phyloP scores from a whole-genome alignment of 2,329 filamentous ascomycete species.

The Penicillium aurantiogriseum region DNA sequence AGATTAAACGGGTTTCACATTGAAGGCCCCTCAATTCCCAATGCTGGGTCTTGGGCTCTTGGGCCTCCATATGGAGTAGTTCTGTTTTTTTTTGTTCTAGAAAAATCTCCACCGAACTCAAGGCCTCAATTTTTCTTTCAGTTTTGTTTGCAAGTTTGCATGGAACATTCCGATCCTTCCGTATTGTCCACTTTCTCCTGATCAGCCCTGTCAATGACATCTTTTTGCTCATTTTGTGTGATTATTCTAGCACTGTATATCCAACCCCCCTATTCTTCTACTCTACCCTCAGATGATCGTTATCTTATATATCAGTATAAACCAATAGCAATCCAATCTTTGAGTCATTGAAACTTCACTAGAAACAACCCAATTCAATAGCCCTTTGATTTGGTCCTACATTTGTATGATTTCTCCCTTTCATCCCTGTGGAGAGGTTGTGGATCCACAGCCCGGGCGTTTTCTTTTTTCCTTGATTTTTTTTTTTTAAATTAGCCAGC shows the following conservation, averaged over 20 bases:
- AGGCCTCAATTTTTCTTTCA: constrained; percentile 15
- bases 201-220: constrained; percentile 9
- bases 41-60: constrained; percentile 2
- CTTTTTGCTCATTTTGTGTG: neutral
- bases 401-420: constrained; percentile 6
- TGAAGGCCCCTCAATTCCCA: constrained; percentile 3
- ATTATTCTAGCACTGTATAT: neutral
- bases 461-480: neutral
- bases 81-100: constrained; percentile 16
- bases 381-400: neutral
- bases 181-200: constrained; percentile 7
- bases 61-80: neutral
- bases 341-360: neutral
- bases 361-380: constrained; percentile 8
- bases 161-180: constrained; percentile 12
- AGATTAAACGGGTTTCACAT: constrained; percentile 10
- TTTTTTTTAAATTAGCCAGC: neutral
- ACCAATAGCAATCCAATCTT: neutral
- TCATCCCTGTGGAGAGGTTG: constrained; percentile 4
- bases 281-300: neutral
- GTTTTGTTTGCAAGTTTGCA: constrained; percentile 15
- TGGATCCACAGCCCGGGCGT: neutral
- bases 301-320: neutral
- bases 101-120: constrained; percentile 16
- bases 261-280: constrained; percentile 1